Base-by-base conservation (phyloP, 495 filamentous ascomycete species). In the Thozetella sp. region DNA sequence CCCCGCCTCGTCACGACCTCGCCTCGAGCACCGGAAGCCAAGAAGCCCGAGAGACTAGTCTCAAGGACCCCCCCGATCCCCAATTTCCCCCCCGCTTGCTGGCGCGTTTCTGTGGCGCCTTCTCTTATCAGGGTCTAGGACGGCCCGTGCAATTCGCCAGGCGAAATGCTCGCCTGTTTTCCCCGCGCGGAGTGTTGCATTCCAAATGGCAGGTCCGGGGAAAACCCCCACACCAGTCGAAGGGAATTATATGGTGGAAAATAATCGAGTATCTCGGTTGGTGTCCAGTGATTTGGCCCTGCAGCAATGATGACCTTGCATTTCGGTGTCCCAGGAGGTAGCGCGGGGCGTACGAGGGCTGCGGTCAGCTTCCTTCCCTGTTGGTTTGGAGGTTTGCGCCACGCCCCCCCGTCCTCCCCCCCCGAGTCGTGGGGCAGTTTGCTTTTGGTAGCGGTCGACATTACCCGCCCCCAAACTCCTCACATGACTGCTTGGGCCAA, bases 141-240 rank as follows among this genome's bases (percentile, higher is more conserved):
- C 20, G 43, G 30, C 15, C 30, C 15, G 30, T 37, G 30, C 30
- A 37, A n/a, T 37, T 37, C 30, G 30, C 30, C 30, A 37, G 30
- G 15, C 30, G 30, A 37, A 6, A 15, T 6, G 6, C 6, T 37
- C 30, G 30, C 15, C 6, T 37, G 30, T 15, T 15, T 25, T 25
- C 54, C 54, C 30, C 54, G 54, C 37, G 20, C 54, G 0, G 54
- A 45, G 54, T 56, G 54, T 43, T 43, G 54, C 54, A 46, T 45
- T 48, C 10, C 43, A 48, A 48, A 10, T 48, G 11, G 12, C 34
- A 34, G 23, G 37, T 12, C 40, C 22, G 17, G 34, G 54, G 37
- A 25, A 56, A 15, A 19, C 40, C 54, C 54, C 54, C 54, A 25
- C 34, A 22, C 34, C 25, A 19, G 37, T 25, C 19, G 24, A 22